These are phyloP conservation scores for Fusarium burgessii DNA, from an alignment of 2,329 filamentous ascomycete genomes.

Conservation along the genomic window DNA sequence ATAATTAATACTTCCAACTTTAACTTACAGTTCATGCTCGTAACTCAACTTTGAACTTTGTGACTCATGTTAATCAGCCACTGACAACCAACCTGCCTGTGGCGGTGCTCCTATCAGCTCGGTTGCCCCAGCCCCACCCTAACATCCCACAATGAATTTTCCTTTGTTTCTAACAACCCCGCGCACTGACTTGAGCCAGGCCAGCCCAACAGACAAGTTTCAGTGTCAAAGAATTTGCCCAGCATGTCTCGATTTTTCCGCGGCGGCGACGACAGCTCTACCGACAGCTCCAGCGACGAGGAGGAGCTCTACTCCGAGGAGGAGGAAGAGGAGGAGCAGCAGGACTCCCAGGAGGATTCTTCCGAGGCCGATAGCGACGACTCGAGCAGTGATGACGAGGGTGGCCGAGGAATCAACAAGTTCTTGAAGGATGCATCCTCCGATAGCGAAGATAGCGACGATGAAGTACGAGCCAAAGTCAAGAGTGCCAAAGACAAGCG, in stretches of 20 bases:
- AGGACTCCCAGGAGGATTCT: conserved; percentile 58
- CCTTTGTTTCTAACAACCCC: conserved; percentile 52
- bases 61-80: conserved; percentile 21
- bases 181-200: conserved; percentile 50
- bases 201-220: conserved; percentile 44
- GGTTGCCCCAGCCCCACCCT: conserved; percentile 55
- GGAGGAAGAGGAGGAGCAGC: conserved; percentile 62
- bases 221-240: conserved; percentile 51
- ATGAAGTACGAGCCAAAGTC: conserved; percentile 86
- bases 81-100: conserved; percentile 5
- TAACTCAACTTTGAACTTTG: not conserved
- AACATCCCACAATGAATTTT: conserved; percentile 58
- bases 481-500: conserved; percentile 99
- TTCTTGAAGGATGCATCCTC: conserved; percentile 84
- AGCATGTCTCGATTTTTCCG: conserved; percentile 98
- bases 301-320: conserved; percentile 85
- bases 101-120: conserved; percentile 47
- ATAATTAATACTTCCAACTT: not conserved
- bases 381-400: conserved; percentile 71
- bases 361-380: conserved; percentile 62
- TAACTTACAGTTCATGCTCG: not conserved
- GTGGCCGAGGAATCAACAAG: conserved; percentile 78
- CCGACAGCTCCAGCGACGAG: conserved; percentile 95
- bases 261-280: conserved; percentile 90
- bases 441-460: conserved; percentile 87